Conservation (phyloP, 805 yeast genomes). For the Monosporozyma yasuniensis region DNA sequence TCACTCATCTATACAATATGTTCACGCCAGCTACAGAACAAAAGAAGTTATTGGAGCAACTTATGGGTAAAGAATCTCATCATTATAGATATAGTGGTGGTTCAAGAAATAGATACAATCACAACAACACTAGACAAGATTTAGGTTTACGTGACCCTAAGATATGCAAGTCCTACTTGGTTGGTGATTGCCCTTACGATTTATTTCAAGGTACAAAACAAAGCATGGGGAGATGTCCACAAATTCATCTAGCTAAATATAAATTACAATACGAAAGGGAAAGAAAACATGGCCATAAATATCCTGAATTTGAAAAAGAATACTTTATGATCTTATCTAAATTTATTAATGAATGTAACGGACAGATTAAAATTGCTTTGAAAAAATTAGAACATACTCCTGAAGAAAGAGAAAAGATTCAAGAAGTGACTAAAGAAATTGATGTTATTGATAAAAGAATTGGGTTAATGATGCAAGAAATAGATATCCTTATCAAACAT, state of each 20-base stretch:
- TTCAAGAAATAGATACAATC: constrained; percentile 12
- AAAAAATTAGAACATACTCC: constrained; percentile 56
- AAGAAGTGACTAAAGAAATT: constrained; percentile 44
- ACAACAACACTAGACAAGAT: constrained; percentile 3
- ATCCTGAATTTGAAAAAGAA: constrained; percentile 41
- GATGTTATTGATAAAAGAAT: constrained; percentile 55
- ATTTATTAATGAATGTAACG: constrained; percentile 59
- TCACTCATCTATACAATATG: constrained; percentile 8
- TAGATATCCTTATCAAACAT: constrained; percentile 41
- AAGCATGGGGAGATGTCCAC: constrained; percentile 73
- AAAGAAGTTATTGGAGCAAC: constrained; percentile 62
- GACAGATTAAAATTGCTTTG: constrained; percentile 52
- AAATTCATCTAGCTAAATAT: constrained; percentile 63
- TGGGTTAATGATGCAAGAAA: constrained; percentile 59
- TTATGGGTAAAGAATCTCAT: constrained; percentile 41
- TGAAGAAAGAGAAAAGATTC: constrained; percentile 58
- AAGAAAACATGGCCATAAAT: constrained; percentile 33
- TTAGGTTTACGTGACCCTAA: constrained; percentile 42
- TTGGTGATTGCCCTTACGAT: constrained; percentile 82
- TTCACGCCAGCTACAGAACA: constrained; percentile 61
- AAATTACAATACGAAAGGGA: constrained; percentile 57
- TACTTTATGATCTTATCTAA: constrained; percentile 39
- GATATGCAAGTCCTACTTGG: constrained; percentile 74
- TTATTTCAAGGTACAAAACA: constrained; percentile 74
- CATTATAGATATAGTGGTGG: constrained; percentile 6